These are phyloP conservation scores for Penicillium psychrosexuale DNA, from an alignment of 2,329 filamentous ascomycete genomes.

Conservation along the genomic window DNA sequence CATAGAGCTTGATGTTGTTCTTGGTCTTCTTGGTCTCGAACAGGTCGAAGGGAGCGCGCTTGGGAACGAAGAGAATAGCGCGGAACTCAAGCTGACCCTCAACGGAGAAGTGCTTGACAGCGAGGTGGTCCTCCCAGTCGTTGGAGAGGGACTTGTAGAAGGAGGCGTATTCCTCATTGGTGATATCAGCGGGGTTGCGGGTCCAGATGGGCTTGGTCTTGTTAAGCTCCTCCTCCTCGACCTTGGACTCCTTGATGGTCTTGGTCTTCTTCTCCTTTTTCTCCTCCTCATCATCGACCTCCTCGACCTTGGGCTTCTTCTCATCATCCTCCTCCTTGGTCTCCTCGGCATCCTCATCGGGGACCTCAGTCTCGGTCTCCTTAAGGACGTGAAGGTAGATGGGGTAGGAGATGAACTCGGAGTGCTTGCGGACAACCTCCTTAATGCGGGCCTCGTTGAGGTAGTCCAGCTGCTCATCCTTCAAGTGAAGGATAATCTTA, in stretches of 20 bases:
- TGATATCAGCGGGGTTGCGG: constrained; percentile 93
- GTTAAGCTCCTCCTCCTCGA: constrained; percentile 99
- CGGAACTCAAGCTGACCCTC: constrained; percentile 99
- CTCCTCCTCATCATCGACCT: constrained; percentile 79
- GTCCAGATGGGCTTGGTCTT: constrained; percentile 99
- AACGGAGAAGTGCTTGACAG: constrained; percentile 99
- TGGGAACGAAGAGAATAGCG: constrained; percentile 98
- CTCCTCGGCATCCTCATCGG: constrained; percentile 86
- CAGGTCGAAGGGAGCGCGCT: constrained; percentile 98
- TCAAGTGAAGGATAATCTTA: constrained; percentile 97
- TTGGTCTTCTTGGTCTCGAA: constrained; percentile 99
- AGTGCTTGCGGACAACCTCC: constrained; percentile 99
- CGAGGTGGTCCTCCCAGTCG: constrained; percentile 99
- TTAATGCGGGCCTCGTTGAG: constrained; percentile 98
- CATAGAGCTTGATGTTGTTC: constrained; percentile 99
- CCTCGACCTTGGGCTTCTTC: constrained; percentile 95
- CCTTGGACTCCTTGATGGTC: constrained; percentile 98
- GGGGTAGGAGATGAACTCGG: constrained; percentile 99
- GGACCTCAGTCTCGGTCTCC: constrained; percentile 98
- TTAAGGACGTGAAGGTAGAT: constrained; percentile 99
- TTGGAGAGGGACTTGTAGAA: constrained; percentile 99
- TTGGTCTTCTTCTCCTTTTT: constrained; percentile 97
- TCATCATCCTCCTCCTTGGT: constrained; percentile 72
- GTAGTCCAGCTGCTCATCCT: constrained; percentile 99
- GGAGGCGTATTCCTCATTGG: constrained; percentile 90